Conservation (phyloP, 352 stramenopile genomes). For the Pythium brachiatum region DNA sequence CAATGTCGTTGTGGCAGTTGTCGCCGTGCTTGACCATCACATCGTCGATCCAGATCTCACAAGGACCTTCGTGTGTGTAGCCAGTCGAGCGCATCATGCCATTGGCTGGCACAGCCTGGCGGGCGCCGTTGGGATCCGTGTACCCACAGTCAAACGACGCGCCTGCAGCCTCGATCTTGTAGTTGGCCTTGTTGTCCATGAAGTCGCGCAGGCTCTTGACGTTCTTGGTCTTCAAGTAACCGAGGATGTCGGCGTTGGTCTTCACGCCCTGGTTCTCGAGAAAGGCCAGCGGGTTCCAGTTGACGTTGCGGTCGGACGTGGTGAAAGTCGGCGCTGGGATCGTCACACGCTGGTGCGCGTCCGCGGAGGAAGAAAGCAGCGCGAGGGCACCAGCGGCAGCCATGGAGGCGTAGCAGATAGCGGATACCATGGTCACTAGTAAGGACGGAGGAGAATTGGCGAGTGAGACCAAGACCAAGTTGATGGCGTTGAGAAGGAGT, state of each 20-base stretch:
- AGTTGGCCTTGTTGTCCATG: constrained; percentile 43
- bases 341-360: constrained; percentile 1
- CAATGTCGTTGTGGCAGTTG: constrained; percentile 27
- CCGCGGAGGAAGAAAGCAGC: neutral
- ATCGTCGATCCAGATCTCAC: constrained; percentile 27
- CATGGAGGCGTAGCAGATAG: too few species aligned
- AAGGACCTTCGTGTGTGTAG: constrained; percentile 32
- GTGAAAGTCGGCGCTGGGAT: constrained; percentile 4
- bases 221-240: constrained; percentile 29
- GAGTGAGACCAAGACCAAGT: too few species aligned
- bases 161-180: neutral
- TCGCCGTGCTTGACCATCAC: constrained; percentile 20
- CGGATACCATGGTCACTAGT: too few species aligned
- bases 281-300: neutral
- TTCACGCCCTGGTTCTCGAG: constrained; percentile 31
- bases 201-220: constrained; percentile 39
- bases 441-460: too few species aligned
- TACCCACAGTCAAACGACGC: constrained; percentile 23
- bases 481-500: too few species aligned
- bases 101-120: constrained; percentile 22
- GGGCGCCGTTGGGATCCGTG: constrained; percentile 22
- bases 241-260: constrained; percentile 37
- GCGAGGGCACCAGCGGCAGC: neutral
- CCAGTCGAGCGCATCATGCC: constrained; percentile 24
- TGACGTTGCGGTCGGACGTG: neutral